Evolutionary conservation across 2,329 filamentous ascomycete genomes (phyloP), one percentile per base, ranked within the genome.

Genomic region (Aureobasidium leucospermi): DNA sequence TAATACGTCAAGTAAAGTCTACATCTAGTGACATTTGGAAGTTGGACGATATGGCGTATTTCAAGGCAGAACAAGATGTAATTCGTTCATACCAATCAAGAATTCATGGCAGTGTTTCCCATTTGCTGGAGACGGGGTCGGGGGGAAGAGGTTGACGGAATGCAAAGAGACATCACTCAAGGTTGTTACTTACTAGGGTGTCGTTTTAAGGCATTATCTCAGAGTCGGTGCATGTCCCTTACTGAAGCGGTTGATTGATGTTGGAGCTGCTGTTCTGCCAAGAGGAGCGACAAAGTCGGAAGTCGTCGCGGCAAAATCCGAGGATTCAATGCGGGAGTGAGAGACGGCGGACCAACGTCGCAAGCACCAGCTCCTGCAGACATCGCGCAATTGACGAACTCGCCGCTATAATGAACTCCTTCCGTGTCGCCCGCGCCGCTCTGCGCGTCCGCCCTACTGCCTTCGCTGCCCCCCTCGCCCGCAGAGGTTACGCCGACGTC

Each of bases 351-450:
- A 59, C 56, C 46, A 46, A 49, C 57, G 38, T 59, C 57, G 57
- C 45, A 43, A 51, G 57, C 36, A 57, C 41, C 38, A 42, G 31
- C 31, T 43, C 39, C 38, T 43, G 39, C 51, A 48, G 45, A 59
- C 57, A 52, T 38, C 32, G 47, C 15, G 47, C 58, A 60, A 60
- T 60, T 57, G 48, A 60, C 48, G 32, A 46, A 55, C 57, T 32
- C 46, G 48, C 39, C 39, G 39, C 58, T 34, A 85, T 78, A 79
- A 97, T 97, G 93, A 96, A 91, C 85, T 89, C 90, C 77, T 80
- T 96, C 79, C 90, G 92, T 79, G 82, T 96, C 78, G 89, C 91
- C 81, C 88, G 93, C 78, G 85, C 86, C 78, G 93, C 90, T 80
- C 83, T 96, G 76, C 84, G 90, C 79, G 89, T 85, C 73, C 88